These are phyloP conservation scores for Asterophora lycoperdoides DNA, from an alignment of 768 basidiomycete species.

Conservation along the genomic window DNA sequence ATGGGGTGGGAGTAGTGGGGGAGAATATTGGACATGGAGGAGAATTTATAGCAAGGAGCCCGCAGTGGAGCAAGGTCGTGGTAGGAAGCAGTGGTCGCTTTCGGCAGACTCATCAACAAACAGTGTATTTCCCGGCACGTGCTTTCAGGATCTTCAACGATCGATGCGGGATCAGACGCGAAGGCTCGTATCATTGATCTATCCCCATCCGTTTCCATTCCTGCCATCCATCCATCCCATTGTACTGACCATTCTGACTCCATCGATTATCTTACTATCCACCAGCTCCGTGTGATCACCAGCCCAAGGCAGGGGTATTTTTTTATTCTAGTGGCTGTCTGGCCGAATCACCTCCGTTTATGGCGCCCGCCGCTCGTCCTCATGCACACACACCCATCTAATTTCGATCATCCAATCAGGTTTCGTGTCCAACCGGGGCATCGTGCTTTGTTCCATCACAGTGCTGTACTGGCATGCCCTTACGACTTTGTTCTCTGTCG, in stretches of 20 bases:
- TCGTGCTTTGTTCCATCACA: constrained; percentile 5
- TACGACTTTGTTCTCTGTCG: neutral
- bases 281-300: neutral
- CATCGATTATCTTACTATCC: constrained; percentile 5
- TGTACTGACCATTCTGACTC: neutral
- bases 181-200: constrained; percentile 33
- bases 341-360: constrained; percentile 18
- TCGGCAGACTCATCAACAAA: constrained; percentile 54
- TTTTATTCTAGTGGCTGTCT: too few species aligned
- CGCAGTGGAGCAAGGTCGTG: constrained; percentile 47
- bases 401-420: constrained; percentile 29
- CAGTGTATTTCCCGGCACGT: constrained; percentile 42
- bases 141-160: constrained; percentile 38
- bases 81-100: constrained; percentile 48
- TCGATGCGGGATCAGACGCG: constrained; percentile 30
- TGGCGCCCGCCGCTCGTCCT: constrained; percentile 21
- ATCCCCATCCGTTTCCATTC: constrained; percentile 31
- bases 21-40: constrained; percentile 30
- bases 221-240: constrained; percentile 9
- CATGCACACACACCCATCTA: constrained; percentile 25
- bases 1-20: constrained; percentile 25
- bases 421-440: neutral
- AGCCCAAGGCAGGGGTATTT: neutral
- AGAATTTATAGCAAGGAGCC: constrained; percentile 33
- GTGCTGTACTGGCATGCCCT: constrained; percentile 1